Evolutionary conservation across 768 basidiomycete genomes (phyloP).

Genomic region (Rhizopogon vulgaris): DNA sequence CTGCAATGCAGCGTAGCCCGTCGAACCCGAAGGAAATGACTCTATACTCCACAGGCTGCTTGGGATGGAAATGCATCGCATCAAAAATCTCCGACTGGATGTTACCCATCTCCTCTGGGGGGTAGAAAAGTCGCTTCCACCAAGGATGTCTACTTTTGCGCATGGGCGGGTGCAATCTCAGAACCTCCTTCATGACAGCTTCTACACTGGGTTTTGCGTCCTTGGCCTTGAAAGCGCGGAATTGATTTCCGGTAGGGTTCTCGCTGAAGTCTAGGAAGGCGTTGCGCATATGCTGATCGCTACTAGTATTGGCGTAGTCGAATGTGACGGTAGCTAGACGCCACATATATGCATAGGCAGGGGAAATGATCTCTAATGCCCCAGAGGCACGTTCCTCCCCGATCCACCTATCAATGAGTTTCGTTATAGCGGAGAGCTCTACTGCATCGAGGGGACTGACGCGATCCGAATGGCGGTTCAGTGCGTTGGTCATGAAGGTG

Average conservation of each 20-base stretch:
- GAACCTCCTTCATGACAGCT: conserved; percentile 20
- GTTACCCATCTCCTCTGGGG: conserved; percentile 18
- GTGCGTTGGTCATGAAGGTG: conserved; percentile 28
- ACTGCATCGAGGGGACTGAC: too few relatives aligned
- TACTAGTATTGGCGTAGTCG: conserved; percentile 20
- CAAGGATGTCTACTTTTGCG: conserved; percentile 1
- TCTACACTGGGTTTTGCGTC: conserved; percentile 14
- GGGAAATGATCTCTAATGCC: conserved; percentile 49
- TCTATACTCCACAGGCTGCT: conserved; percentile 14
- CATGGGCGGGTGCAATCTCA: conserved; percentile 23
- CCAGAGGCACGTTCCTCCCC: conserved; percentile 15
- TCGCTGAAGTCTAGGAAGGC: conserved; percentile 33
- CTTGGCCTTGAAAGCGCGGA: conserved; percentile 10
- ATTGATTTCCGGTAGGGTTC: conserved; percentile 17
- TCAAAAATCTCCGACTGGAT: conserved; percentile 36
- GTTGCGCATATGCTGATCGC: conserved; percentile 13
- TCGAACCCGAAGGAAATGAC: conserved; percentile 41
- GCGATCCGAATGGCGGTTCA: conserved; percentile 20
- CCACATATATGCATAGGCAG: conserved; percentile 60
- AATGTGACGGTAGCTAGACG: conserved; percentile 47
- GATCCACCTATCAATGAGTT: conserved; percentile 29
- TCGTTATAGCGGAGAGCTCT: conserved; percentile 31
- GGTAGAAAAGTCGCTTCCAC: conserved; percentile 11
- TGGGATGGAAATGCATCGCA: conserved; percentile 34
- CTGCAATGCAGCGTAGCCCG: conserved; percentile 32